Evolutionary conservation across 2,329 filamentous ascomycete genomes (phyloP).

Genomic region (Rutstroemia sp.): DNA sequence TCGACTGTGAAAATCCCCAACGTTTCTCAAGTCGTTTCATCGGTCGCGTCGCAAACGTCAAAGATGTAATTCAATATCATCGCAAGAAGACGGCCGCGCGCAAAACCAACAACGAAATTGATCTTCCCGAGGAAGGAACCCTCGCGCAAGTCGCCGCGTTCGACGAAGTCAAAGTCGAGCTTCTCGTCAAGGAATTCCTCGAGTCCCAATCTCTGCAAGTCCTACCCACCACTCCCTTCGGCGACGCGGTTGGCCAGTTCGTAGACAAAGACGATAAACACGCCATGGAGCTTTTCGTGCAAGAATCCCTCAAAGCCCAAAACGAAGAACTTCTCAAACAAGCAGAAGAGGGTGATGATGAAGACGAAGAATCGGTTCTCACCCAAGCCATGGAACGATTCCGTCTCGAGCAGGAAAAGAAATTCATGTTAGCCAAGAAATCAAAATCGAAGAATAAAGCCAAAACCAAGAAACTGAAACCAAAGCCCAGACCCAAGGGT

Average conservation of each 20-base stretch:
- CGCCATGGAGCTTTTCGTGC: conserved; percentile 76
- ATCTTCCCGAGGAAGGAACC: conserved; percentile 57
- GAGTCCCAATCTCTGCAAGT: conserved; percentile 80
- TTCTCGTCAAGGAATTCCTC: conserved; percentile 81
- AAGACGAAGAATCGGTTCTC: conserved; percentile 64
- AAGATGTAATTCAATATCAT: conserved; percentile 90
- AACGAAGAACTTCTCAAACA: conserved; percentile 56
- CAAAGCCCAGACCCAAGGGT: conserved; percentile 68
- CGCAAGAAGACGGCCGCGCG: conserved; percentile 66
- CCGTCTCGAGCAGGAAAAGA: conserved; percentile 60
- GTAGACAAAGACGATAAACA: conserved; percentile 94
- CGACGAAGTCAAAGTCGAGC: conserved; percentile 80
- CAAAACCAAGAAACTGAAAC: conserved; percentile 38
- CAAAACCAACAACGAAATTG: conserved; percentile 36
- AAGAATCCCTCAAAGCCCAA: conserved; percentile 62
- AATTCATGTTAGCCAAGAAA: conserved; percentile 57
- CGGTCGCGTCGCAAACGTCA: conserved; percentile 85
- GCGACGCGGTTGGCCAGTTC: conserved; percentile 86
- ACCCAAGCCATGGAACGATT: conserved; percentile 67
- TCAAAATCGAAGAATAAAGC: conserved; percentile 35
- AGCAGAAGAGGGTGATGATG: conserved; percentile 50
- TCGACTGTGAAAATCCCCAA: conserved; percentile 90
- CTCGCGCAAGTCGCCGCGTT: conserved; percentile 50
- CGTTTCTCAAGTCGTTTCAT: conserved; percentile 90
- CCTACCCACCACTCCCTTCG: conserved; percentile 84